Evolutionary conservation across 305 asterid genomes (phyloP), one percentile per base, ranked within the genome.

Genomic region (Solanum hybrid): DNA sequence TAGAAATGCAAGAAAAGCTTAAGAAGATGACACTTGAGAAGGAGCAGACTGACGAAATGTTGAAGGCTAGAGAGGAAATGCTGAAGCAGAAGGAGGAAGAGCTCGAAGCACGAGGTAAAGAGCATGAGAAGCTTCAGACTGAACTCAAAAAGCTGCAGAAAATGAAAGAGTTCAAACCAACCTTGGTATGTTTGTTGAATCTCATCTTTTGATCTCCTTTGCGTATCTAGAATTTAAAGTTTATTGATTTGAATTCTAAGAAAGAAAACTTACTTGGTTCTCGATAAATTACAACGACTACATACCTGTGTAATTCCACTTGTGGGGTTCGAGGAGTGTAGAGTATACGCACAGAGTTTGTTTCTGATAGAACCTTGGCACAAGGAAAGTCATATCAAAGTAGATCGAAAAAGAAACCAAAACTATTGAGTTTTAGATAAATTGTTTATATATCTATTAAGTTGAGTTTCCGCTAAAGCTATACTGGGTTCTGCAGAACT

Each of bases 91-190:
- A 93, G 89, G 95, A 94, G 87, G 96, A 95, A 29, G 95, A 94
- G 89, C 96, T 96, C 31, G 97, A 96, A 10, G 88, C 9, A 1
- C 77, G 77, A 13, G 88, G 8, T 20, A 96, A 95, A 32, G 95
- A 94, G 86, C 96, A 95, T 27, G 97, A 96, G 90, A 95, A 97
- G 89, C 94, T 97, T 78, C 96, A 94, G 82, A 31, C 65, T 31
- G 98, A 96, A 79, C 92, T 97, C 92, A 97, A 95, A 92, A 97
- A 95, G 88, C 90, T 97, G 96, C 99, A 96, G 96, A 97, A 96
- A 89, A 91, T 94, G 90, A 97, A 97, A 94, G 99, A 97, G 87
- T 97, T 97, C 87, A 97, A 95, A 77, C 98, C 99, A 78, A 92
- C 92, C 17, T 91, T 95, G 96, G 99, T 97, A 20, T 13, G 89